A percentile compares a stretch with the other conserved stretches of the same genome.
Evolutionary conservation across 805 yeast species (phyloP).

Genomic region (Lipomyces chichibuensis): DNA sequence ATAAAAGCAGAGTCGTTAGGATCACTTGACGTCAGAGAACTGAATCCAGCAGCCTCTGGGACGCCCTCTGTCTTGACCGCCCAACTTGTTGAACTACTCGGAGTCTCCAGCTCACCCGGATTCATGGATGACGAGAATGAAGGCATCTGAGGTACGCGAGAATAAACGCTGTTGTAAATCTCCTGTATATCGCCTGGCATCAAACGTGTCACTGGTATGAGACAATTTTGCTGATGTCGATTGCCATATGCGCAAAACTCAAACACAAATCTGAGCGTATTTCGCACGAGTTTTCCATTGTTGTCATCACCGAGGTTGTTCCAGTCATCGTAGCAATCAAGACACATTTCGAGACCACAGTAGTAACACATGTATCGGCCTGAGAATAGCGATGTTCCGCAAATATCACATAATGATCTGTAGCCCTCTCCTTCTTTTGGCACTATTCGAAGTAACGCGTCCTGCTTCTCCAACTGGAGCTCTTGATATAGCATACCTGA

Average conservation of each 20-base stretch:
- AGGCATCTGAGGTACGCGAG: background rate
- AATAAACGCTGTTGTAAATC: constrained; percentile 9
- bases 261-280: constrained; percentile 25
- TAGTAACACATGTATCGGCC: constrained; percentile 32
- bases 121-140: background rate
- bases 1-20: background rate
- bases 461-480: constrained; percentile 16
- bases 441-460: constrained; percentile 20
- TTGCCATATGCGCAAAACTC: constrained; percentile 33
- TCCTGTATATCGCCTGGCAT: constrained; percentile 20
- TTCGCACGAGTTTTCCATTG: constrained; percentile 23
- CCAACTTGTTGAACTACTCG: background rate
- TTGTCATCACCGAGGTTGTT: constrained; percentile 18
- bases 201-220: constrained; percentile 27
- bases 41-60: background rate
- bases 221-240: constrained; percentile 20
- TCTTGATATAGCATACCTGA: constrained; percentile 16
- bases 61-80: background rate
- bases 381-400: constrained; percentile 30
- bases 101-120: background rate
- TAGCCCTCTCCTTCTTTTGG: constrained; percentile 28
- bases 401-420: constrained; percentile 33
- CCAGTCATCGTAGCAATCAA: constrained; percentile 32
- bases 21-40: background rate
- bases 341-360: constrained; percentile 35